Conservation (phyloP, 345 rosid species). For the Melastoma malabathricum region DNA sequence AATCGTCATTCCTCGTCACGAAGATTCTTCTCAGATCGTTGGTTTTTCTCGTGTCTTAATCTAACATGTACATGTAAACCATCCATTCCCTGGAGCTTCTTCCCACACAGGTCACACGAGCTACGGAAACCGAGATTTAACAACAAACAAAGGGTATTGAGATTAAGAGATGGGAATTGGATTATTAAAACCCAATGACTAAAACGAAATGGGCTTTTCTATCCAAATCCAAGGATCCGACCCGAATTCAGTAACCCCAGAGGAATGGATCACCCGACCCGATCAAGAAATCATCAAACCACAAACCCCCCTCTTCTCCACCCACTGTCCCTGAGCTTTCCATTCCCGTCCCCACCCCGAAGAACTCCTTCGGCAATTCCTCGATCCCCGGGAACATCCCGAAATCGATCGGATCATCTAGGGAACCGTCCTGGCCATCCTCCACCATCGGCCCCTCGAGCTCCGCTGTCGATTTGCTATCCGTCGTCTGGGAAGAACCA, state of each 20-base stretch:
- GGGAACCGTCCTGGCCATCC: not conserved
- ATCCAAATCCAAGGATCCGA: too few species aligned
- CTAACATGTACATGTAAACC: slow-evolving; percentile 72
- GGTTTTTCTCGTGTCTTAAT: too few species aligned
- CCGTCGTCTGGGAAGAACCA: not conserved
- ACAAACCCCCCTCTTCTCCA: too few species aligned
- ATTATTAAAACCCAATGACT: not conserved
- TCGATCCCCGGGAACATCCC: slow-evolving; percentile 7
- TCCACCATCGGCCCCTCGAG: slow-evolving; percentile 2
- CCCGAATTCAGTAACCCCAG: slow-evolving; percentile 5
- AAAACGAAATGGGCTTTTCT: too few species aligned
- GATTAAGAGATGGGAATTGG: not conserved
- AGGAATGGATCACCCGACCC: slow-evolving; percentile 5
- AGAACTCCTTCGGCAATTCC: slow-evolving; percentile 4
- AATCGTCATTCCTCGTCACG: not conserved
- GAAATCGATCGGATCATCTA: not conserved
- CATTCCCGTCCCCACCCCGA: not conserved
- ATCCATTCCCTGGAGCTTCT: slow-evolving; percentile 54
- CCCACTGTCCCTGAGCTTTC: too few species aligned
- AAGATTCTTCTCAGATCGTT: too few species aligned
- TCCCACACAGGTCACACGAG: slow-evolving; percentile 47
- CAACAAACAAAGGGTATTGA: too few species aligned
- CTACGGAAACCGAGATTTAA: slow-evolving; percentile 43
- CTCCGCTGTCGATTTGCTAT: not conserved
- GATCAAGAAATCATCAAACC: slow-evolving; percentile 1